Base-by-base conservation (phyloP, 306 rosid genomes). In the Lathyrus tuberosus region DNA sequence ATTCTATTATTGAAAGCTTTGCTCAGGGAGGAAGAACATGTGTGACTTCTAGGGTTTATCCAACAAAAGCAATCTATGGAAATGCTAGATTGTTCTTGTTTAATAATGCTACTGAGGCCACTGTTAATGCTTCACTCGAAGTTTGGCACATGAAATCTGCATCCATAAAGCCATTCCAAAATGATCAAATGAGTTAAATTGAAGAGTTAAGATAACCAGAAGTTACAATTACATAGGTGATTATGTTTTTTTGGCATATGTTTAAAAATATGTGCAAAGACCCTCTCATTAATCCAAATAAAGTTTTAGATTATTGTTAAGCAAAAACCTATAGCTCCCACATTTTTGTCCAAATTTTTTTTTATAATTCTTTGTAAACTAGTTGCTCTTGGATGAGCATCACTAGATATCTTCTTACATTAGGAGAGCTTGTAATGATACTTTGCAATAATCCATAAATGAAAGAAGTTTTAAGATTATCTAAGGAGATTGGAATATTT, bases 141-240 rank as follows among this genome's bases (percentile, higher is more conserved):
- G 31, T 90, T 71, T 94, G 98, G 98, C 92, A 90, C 74, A 84
- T 94, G 97, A 90, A 94, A 70, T 87, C 98, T 75, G 98, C 98
- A 4, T 94, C 88, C 65, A 88, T 90, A 26, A 96, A 64, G 9
- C 96, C 98, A 69, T 90, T 42, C 46, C 82, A 70, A 9, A 80
- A 86, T 4, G 69, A 77, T 13, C 74, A 67, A 2, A 61, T 44
- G 62, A 72, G 11, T 16, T 81, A 17, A 28, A 37, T 33, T 5
- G 8, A 33, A 33, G 38, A 33, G 5, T 33, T 33, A 33, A 33
- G 38, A 33, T 33, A 33, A 33, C 8, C 6, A 33, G 38, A 33
- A 33, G 38, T 31, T 33, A 33, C 38, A 1, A 33, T 33, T 33
- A 33, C 38, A 33, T 33, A 33, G 38, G 38, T 33, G 37, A 31